Percentiles rank a stretch among this genome's conserved stretches.
Conservation (phyloP, 2,329 filamentous ascomycete species). For the Plectosphaerella plurivora region DNA sequence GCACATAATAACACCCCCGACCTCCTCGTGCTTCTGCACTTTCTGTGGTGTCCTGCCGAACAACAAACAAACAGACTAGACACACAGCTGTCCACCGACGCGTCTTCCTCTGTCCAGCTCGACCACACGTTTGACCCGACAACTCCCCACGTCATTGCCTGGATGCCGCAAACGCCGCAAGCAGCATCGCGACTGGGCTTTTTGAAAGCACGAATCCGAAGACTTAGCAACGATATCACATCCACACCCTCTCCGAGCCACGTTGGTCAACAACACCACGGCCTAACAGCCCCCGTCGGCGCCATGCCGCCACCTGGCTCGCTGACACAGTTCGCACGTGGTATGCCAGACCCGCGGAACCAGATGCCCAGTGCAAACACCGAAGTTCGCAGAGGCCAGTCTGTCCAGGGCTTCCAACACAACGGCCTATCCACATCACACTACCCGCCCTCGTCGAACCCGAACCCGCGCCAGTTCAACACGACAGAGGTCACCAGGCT, state of each 20-base stretch:
- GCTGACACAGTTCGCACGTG: constrained; percentile 11
- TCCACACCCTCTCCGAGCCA: not conserved
- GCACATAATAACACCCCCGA: too few relatives aligned
- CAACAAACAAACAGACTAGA: too few relatives aligned
- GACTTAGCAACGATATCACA: not conserved
- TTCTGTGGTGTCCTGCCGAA: too few relatives aligned
- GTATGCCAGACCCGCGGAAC: constrained; percentile 4
- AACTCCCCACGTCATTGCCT: not conserved
- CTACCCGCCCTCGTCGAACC: constrained; percentile 1
- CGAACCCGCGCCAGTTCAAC: constrained; percentile 18
- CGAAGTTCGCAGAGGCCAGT: not conserved
- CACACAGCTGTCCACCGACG: too few relatives aligned
- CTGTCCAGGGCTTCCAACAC: not conserved
- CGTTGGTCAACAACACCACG: not conserved
- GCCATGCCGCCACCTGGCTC: constrained; percentile 9
- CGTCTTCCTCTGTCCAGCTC: too few relatives aligned
- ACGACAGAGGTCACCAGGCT: constrained; percentile 28
- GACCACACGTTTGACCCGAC: too few relatives aligned
- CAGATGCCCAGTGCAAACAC: not conserved
- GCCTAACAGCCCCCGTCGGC: not conserved
- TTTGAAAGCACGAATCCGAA: not conserved
- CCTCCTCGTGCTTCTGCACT: too few relatives aligned
- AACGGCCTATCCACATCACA: not conserved
- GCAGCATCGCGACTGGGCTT: not conserved
- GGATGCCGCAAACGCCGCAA: not conserved